Base-by-base conservation (phyloP, 768 basidiomycete species). In the Boletus rubropictus region DNA sequence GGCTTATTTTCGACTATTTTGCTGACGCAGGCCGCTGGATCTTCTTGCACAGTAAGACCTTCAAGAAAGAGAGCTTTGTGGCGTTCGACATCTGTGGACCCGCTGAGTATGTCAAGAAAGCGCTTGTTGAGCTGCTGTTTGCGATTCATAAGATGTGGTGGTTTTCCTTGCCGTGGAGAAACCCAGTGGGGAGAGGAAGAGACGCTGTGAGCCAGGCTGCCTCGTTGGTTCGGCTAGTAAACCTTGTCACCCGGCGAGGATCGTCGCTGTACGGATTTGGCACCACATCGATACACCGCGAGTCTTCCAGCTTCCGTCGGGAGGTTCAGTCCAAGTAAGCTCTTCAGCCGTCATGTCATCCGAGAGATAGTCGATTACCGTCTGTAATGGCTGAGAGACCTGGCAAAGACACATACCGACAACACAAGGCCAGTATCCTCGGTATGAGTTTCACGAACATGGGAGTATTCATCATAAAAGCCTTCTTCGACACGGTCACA, bases 61-160 rank as follows among this genome's bases (percentile, higher is more conserved):
- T 81, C 71, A 3, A 80, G 61, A 50, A 81, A 80, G 11, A 15
- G 36, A 4, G 39, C n/a, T 20, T 68, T 69, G 14, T 53, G 46
- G 22, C 56, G 42, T 3, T 64, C 56, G 2, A 76, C 31, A 2
- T 38, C 15, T 1, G 45, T 46, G 32, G 56, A 57, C 15, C 72
- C 72, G 5, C 38, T 22, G 5, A 74, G 47, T 21, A 75, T 57
- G 20, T 55, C 43, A 8, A 64, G 42, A 44, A 77, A 68, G 21
- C 64, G 54, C 50, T 69, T 73, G 15, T 50, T 54, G 21, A 77
- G 63, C 14, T 54, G 60, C 4, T 54, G 29, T 0, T 43, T 35
- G 42, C 66, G 63, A 46, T 60, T 14, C 61, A 62, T 64, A 8
- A 17, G 10, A 15, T 21, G 31, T 21, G 31, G n/a, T n/a, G n/a